Evolutionary conservation across 2,329 filamentous ascomycete genomes (phyloP).

Genomic region (Fusarium subtropicale): DNA sequence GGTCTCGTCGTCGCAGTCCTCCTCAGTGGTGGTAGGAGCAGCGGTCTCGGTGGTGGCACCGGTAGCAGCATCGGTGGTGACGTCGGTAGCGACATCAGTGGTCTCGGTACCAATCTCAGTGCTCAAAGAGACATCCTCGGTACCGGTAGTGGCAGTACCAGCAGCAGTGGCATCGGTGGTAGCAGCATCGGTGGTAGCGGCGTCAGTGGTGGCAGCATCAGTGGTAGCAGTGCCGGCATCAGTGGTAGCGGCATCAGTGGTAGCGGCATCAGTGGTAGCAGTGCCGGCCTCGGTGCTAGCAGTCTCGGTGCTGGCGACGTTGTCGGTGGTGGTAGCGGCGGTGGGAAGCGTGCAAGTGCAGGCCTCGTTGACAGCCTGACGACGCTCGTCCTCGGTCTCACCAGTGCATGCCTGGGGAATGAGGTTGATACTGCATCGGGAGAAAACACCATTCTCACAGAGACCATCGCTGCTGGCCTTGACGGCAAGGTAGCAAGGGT

Average conservation of each 20-base stretch:
- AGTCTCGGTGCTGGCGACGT: constrained; percentile 10
- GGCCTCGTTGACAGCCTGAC: background rate
- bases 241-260: constrained; percentile 13
- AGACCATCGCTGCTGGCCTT: fast-evolving
- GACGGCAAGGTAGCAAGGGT: constrained; percentile 16
- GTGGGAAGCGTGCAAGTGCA: background rate
- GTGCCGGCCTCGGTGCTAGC: constrained; percentile 14
- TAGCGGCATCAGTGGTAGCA: constrained; percentile 8
- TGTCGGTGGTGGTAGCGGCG: constrained; percentile 10
- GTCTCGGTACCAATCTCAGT: constrained; percentile 6
- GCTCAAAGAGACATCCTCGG: constrained; percentile 6
- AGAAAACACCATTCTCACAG: background rate
- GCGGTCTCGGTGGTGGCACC: constrained; percentile 4
- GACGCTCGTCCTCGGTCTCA: background rate
- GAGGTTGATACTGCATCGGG: background rate
- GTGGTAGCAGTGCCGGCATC: constrained; percentile 18
- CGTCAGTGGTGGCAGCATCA: background rate
- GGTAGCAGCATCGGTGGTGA: constrained; percentile 15
- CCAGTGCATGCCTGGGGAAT: background rate
- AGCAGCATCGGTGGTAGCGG: background rate
- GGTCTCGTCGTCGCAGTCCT: constrained; percentile 13
- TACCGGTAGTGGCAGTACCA: constrained; percentile 5
- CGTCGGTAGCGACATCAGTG: constrained; percentile 11
- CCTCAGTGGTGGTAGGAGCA: constrained; percentile 14
- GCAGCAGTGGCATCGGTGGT: constrained; percentile 22